Conservation (phyloP, 352 stramenopile genomes). For the Globisporangium carolinianum region DNA sequence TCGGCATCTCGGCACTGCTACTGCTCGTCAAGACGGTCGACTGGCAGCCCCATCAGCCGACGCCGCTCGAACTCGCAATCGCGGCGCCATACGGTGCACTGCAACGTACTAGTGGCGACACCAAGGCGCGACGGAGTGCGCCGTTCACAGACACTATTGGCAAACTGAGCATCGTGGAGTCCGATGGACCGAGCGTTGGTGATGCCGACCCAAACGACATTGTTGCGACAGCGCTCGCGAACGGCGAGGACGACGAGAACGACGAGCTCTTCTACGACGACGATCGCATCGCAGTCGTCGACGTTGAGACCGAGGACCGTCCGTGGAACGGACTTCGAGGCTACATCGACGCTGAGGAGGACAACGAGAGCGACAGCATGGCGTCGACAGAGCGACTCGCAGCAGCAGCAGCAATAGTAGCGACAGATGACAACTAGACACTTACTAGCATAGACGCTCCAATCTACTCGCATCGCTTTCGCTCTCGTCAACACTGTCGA, state of each 20-base stretch:
- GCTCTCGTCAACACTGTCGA: no score
- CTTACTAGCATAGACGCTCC: no score
- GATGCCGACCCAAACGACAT: neutral
- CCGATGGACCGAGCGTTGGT: neutral
- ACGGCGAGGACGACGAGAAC: slow-evolving; percentile 4
- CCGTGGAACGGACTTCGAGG: neutral
- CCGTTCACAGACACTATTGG: neutral
- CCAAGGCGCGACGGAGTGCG: neutral
- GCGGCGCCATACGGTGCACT: slow-evolving; percentile 2
- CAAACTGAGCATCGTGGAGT: neutral
- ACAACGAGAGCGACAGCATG: neutral
- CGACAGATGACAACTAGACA: no score
- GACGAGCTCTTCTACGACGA: slow-evolving; percentile 4
- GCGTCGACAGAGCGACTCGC: neutral
- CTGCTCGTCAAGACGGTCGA: neutral
- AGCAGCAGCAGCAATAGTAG: no score
- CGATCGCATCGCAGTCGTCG: neutral
- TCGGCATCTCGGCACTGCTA: neutral
- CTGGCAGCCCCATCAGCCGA: neutral
- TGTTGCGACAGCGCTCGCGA: neutral
- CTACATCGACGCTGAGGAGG: slow-evolving; percentile 1
- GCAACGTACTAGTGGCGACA: neutral
- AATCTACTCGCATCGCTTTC: no score
- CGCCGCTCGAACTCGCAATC: slow-evolving; percentile 3
- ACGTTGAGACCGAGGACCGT: neutral